A percentile compares a stretch with the other conserved stretches of the same genome.
These are phyloP conservation scores for Xylariales sp. DNA, from an alignment of 2,329 filamentous ascomycete genomes.

Conservation along the genomic window DNA sequence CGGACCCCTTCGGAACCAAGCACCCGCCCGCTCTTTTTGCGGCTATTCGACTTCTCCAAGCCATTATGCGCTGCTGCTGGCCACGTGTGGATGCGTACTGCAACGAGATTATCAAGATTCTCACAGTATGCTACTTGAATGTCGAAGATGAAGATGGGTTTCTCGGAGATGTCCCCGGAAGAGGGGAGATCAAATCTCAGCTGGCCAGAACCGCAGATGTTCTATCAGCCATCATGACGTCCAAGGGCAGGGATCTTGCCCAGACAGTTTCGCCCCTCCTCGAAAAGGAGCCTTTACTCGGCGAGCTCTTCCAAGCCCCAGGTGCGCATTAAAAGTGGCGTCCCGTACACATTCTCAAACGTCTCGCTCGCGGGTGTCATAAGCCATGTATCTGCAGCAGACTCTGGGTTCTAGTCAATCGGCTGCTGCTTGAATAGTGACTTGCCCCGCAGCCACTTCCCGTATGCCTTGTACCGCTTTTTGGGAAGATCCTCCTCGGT, in stretches of 20 bases:
- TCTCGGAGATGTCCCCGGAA: conserved; percentile 6
- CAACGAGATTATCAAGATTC: conserved; percentile 57
- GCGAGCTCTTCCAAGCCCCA: conserved; percentile 22
- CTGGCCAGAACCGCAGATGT: conserved; percentile 29
- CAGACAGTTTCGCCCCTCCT: conserved; percentile 28
- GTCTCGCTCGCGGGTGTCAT: conserved; percentile 16
- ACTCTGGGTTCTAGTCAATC: conserved; percentile 40
- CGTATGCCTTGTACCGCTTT: conserved; percentile 95
- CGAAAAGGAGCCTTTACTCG: conserved; percentile 29
- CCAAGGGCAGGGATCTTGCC: conserved; percentile 19
- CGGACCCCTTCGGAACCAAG: conserved; percentile 62
- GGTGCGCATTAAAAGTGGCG: not conserved
- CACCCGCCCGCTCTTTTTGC: conserved; percentile 49
- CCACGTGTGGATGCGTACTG: conserved; percentile 61
- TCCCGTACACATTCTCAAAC: conserved; percentile 7
- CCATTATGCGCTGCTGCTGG: conserved; percentile 62
- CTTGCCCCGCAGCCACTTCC: conserved; percentile 92
- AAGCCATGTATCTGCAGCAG: not conserved
- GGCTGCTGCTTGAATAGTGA: conserved; percentile 92
- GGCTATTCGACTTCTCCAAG: conserved; percentile 49
- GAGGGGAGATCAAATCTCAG: conserved; percentile 22
- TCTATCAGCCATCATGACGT: conserved; percentile 28
- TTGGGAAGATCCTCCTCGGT: conserved; percentile 81
- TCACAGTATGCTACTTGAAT: conserved; percentile 61
- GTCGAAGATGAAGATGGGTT: conserved; percentile 32